Evolutionary conservation across 164 flowering plant species (phyloP), one percentile per base, ranked within the genome.

Genomic region (Tetracentron sinense): DNA sequence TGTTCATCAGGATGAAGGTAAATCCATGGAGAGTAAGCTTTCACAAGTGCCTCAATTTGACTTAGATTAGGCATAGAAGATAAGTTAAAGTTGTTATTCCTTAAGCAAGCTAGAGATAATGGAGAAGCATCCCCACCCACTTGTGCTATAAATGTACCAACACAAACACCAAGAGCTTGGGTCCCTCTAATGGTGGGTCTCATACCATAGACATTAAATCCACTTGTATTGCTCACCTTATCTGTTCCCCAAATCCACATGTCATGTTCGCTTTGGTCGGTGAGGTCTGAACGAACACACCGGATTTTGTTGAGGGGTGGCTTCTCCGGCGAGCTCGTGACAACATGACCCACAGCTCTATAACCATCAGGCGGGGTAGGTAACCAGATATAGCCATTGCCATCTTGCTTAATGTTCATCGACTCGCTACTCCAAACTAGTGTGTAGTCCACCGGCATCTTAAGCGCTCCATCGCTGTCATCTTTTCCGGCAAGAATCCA

Each of bases 1-100:
- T 58, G 31, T 55, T 93, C 98, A 23, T 85, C 76, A 20, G 96
- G 94, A 71, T 93, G 98, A 35, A 84, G 74, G 77, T 85, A 88
- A 12, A 93, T 54, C 62, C 60, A 64, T 5, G 97, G 98, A 49
- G 92, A 69, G 69, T 85, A 93, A 6, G 79, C 59, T 67, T 73
- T 70, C 61, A 87, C 20, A 14, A 88, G 17, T 4, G 87, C 75
- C 29, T 81, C 49, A 20, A 83, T 74, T 73, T 88, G 93, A n/a
- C 3, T 15, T 4, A 58, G 42, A 50, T 83, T 83, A 1, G 96
- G 98, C 96, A 85, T 85, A 1, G 65, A 59, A 26, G 78, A 64
- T 8, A 65, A 61, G 26, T 28, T 61, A 10, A 63, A 59, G 15
- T 26, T 64, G 23, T 49, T 63, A 56, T 84, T 88, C 69, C 75